Evolutionary conservation across 345 rosid genomes (phyloP).

Genomic region (Turnera subulata): DNA sequence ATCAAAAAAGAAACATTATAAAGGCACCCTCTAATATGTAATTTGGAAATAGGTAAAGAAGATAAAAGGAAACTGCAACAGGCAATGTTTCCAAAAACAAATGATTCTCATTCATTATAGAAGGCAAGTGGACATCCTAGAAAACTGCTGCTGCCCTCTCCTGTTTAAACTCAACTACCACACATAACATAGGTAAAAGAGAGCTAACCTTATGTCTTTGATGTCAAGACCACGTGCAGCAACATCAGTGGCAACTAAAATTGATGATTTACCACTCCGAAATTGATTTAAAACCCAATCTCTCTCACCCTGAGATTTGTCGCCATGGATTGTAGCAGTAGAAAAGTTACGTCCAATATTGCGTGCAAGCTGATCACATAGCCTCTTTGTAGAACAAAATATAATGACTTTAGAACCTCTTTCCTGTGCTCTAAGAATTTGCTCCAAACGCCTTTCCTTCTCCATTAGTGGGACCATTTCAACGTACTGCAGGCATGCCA

Average conservation of each 20-base stretch:
- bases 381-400: slow-evolving; percentile 86
- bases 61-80: too few relatives aligned
- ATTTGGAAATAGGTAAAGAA: too few relatives aligned
- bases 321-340: slow-evolving; percentile 89
- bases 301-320: slow-evolving; percentile 94
- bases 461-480: slow-evolving; percentile 93
- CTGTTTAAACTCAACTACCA: not conserved
- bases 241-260: slow-evolving; percentile 96
- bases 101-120: not conserved
- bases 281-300: slow-evolving; percentile 95
- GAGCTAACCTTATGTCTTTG: slow-evolving; percentile 73
- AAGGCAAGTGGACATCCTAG: too few relatives aligned
- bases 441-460: slow-evolving; percentile 87
- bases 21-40: too few relatives aligned
- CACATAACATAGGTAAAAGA: not conserved
- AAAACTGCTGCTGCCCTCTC: not conserved
- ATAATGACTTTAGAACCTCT: slow-evolving; percentile 85
- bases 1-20: too few relatives aligned
- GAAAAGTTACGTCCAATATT: slow-evolving; percentile 78
- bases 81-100: too few relatives aligned
- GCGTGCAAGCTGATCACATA: slow-evolving; percentile 92
- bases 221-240: slow-evolving; percentile 98
- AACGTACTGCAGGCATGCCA: slow-evolving; percentile 50
- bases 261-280: slow-evolving; percentile 68
- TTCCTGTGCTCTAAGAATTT: slow-evolving; percentile 85